phyloP scores from a whole-genome alignment of 1,284 basidiomycete genomes.

The Phlebopus sp. region DNA sequence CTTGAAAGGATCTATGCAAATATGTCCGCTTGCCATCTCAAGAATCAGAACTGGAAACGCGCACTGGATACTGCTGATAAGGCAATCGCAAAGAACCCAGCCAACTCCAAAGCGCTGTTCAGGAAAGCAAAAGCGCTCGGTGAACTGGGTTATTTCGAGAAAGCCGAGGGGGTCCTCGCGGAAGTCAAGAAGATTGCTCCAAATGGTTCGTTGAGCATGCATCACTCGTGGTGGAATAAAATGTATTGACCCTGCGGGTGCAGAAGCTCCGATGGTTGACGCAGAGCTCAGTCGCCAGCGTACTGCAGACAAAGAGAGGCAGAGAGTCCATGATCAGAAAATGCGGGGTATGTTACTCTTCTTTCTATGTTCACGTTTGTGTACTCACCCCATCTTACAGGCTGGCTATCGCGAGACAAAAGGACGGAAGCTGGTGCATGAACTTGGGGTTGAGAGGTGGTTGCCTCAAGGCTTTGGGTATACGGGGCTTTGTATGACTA shows the following conservation, averaged over 20 bases:
- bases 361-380: neutral
- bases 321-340: constrained; percentile 64
- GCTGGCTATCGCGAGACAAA: constrained; percentile 41
- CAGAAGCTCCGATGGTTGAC: constrained; percentile 58
- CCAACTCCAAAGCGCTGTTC: constrained; percentile 75
- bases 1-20: constrained; percentile 80
- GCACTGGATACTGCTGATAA: constrained; percentile 74
- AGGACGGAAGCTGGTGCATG: constrained; percentile 11
- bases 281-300: constrained; percentile 60
- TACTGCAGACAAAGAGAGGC: constrained; percentile 60
- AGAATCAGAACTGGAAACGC: constrained; percentile 71
- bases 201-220: constrained; percentile 39
- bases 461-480: neutral
- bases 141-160: constrained; percentile 71
- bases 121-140: constrained; percentile 77
- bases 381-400: constrained; percentile 19
- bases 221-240: neutral
- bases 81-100: constrained; percentile 67
- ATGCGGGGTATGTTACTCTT: constrained; percentile 60
- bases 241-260: neutral
- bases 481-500: neutral
- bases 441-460: neutral
- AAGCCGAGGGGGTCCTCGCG: constrained; percentile 59
- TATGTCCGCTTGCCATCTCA: constrained; percentile 77
- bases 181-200: constrained; percentile 63